Evolutionary conservation across 345 rosid species (phyloP).

Genomic region (Pseudoturritis turrita): DNA sequence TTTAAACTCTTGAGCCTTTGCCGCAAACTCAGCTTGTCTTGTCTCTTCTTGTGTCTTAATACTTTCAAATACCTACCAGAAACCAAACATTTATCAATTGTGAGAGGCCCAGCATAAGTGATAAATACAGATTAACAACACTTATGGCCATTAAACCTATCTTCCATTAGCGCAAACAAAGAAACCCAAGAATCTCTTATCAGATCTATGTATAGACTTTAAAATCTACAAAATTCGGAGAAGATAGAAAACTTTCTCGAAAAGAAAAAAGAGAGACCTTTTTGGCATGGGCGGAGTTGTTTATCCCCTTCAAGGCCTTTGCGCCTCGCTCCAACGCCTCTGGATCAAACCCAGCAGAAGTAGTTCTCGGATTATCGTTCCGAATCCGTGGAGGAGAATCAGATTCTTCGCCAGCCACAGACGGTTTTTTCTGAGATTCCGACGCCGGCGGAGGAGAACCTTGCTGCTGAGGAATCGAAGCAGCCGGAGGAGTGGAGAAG

Average conservation of each 20-base stretch:
- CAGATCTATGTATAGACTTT: not conserved
- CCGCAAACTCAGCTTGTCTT: constrained; percentile 57
- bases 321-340: constrained; percentile 91
- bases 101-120: constrained; percentile 5
- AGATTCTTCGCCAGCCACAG: constrained; percentile 33
- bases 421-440: constrained; percentile 26
- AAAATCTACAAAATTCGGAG: not conserved
- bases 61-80: constrained; percentile 62
- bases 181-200: not conserved
- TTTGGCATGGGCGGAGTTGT: constrained; percentile 62
- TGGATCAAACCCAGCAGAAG: constrained; percentile 86
- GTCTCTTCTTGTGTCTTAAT: constrained; percentile 83
- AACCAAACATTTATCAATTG: constrained; percentile 3
- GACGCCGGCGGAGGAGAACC: constrained; percentile 26
- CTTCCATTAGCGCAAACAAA: not conserved
- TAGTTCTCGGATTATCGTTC: constrained; percentile 74
- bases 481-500: constrained; percentile 32
- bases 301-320: constrained; percentile 61
- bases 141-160: not conserved
- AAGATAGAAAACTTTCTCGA: not conserved
- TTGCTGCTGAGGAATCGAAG: constrained; percentile 28
- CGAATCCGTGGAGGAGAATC: constrained; percentile 43
- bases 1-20: constrained; percentile 73
- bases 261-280: constrained; percentile 41
- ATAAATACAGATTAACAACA: not conserved